Evolutionary conservation across 306 rosid species (phyloP), one percentile per base, ranked within the genome.

Genomic region (Quercus engelmannii): DNA sequence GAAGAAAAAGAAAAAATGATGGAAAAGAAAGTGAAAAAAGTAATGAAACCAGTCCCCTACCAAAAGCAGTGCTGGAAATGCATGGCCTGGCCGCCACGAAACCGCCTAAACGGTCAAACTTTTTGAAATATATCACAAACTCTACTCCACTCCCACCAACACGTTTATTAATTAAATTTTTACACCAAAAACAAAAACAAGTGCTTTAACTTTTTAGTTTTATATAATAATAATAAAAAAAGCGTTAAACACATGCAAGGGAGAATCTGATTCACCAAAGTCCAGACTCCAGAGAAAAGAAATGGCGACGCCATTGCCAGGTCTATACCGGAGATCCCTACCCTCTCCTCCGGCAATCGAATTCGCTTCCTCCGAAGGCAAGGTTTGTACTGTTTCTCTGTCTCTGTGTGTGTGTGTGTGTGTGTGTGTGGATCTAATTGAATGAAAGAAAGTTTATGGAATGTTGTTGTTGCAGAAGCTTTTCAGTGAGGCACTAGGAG

Each of bases 281-380:
- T 11, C 54, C 54, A 13, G 13, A 49, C 28, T 26, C 28, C 28
- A 26, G 28, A 26, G 28, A 17, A 11, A 49, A 49, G 54, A 49
- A 28, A 28, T 19, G 26, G 8, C 43, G 23, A 83, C 79, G 93
- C 90, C 97, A 35, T 77, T 81, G 63, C 80, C 88, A 1, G 79
- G 94, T 64, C 46, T 92, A 10, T 90, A 83, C 84, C 90, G 97
- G 55, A 81, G 94, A 78, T 77, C 61, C 74, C 93, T 92, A 26
- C 97, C 97, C 46, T 84, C 88, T 13, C 93, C 93, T 13, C 92
- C 94, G 0, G 90, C 97, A 5, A 84, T 92, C 41, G 97, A 90
- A 4, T 90, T 92, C 21, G 80, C 94, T 83, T 92, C 97, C 1
- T 75, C 84, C 0, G 88, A 89, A 26, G 97, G 97, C 67, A 92